phyloP scores from a whole-genome alignment of 2,329 filamentous ascomycete genomes.

The Phaeosphaeria sp. region DNA sequence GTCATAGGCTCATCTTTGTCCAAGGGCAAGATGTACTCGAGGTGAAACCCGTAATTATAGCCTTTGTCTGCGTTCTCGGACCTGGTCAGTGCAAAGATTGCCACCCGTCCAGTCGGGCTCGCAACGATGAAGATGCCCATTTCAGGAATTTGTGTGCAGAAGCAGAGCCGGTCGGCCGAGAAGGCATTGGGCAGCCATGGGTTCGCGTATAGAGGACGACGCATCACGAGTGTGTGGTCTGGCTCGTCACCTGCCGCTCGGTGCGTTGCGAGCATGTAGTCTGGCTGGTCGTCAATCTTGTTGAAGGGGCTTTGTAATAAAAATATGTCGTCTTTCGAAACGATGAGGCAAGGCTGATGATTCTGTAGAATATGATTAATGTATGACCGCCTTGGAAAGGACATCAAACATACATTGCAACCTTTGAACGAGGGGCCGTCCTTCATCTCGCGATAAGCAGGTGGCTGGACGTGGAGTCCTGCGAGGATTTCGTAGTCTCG shows the following conservation, averaged over 20 bases:
- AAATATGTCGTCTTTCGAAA: conserved; percentile 54
- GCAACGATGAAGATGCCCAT: conserved; percentile 73
- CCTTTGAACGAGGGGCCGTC: neutral
- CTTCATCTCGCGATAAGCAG: neutral
- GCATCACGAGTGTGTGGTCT: conserved; percentile 44
- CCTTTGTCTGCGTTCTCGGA: conserved; percentile 50
- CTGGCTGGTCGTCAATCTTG: neutral
- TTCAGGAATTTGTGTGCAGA: conserved; percentile 70
- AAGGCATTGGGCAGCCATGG: neutral
- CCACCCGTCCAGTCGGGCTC: conserved; percentile 70
- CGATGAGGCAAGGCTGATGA: conserved; percentile 46
- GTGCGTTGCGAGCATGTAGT: neutral
- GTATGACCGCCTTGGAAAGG: neutral
- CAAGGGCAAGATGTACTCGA: conserved; percentile 64
- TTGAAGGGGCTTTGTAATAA: conserved; percentile 47
- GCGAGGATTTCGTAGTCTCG: neutral
- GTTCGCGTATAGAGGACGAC: conserved; percentile 36
- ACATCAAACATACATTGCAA: neutral
- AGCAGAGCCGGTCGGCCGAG: conserved; percentile 62
- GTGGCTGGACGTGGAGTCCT: neutral
- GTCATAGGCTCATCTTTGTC: conserved; percentile 8
- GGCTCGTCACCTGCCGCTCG: neutral
- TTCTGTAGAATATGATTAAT: conserved; percentile 8
- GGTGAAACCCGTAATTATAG: conserved; percentile 55
- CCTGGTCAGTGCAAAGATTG: conserved; percentile 63